Conservation (phyloP, 2,329 filamentous ascomycete genomes). For the Stagonosporopsis vannaccii region DNA sequence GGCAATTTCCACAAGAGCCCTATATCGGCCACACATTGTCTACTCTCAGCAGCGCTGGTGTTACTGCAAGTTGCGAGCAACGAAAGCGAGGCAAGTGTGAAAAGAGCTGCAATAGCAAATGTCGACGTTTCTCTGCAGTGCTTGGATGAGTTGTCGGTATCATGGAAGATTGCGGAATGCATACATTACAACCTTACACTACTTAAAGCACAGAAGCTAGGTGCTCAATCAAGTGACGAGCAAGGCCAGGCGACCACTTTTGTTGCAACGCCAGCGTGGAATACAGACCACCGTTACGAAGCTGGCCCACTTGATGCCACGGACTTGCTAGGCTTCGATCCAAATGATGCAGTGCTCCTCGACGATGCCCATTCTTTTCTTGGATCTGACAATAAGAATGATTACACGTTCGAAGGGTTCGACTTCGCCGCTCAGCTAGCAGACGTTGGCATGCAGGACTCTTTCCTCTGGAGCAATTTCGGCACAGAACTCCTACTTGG, state of each 20-base stretch:
- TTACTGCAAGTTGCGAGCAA: slow-evolving; percentile 10
- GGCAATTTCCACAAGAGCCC: slow-evolving; percentile 48
- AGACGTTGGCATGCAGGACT: background rate
- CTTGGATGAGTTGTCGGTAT: background rate
- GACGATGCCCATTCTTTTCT: background rate
- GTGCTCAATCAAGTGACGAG: background rate
- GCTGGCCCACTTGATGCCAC: background rate
- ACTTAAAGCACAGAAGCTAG: background rate
- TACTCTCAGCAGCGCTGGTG: slow-evolving; percentile 43
- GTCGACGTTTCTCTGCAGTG: slow-evolving; percentile 1
- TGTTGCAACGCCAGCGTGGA: background rate
- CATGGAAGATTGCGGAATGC: background rate
- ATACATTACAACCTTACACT: background rate
- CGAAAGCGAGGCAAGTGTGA: background rate
- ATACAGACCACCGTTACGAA: background rate
- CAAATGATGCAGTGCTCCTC: background rate
- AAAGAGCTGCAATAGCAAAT: background rate
- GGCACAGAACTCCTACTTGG: background rate
- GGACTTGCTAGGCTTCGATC: background rate
- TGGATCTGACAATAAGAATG: background rate
- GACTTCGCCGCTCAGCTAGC: background rate
- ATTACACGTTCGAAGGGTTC: background rate
- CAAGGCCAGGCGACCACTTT: background rate
- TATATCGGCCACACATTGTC: slow-evolving; percentile 48
- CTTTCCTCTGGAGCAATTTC: background rate